Base-by-base conservation (phyloP, 2,329 filamentous ascomycete species). In the Tolypocladium nubicola region DNA sequence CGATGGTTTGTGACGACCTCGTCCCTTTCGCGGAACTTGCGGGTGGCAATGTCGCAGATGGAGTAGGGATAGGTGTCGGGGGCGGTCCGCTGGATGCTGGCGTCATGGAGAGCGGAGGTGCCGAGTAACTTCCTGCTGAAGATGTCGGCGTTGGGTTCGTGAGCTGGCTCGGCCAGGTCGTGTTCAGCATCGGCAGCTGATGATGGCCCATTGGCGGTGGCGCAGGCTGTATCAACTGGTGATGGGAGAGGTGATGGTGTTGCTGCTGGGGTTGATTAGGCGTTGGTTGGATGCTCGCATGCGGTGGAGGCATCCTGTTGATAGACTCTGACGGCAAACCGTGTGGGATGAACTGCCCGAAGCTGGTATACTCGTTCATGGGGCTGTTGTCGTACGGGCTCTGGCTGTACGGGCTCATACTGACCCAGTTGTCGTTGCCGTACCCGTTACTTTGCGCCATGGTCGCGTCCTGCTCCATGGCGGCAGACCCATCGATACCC, bases 141-240 rank as follows among this genome's bases (percentile, higher is more conserved):
- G 71, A 70, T 52, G 82, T 77, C 45, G 70, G 70, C 49, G 82
- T 78, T 50, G 88, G 87, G 62, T 87, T 88, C 52, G 87, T 88
- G 68, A 93, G 76, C 81, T 91, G 87, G 70, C 89, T 93, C 9
- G 90, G 90, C 90, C 90, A 95, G 61, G 80, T 79, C 54, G 79
- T 88, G 64, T 89, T 85, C 62, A 92, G 75, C 67, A 89, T 86
- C 26, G 88, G 83, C 23, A 89, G 73, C 59, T 82, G 76, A 60
- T 82, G 78, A 63, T 80, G 80, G 63, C 82, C 78, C 64, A 84
- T 79, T 63, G 74, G 73, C 38, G 66, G 59, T 35, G 63, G 65
- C 37, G 67, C 60, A 38, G 68, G 69, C 16, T 69, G 68, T 57
- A 71, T 67, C 56, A 71, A 64, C 40, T 69, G 66, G 53, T 70